A percentile compares a stretch with the other conserved stretches of the same genome.
These are phyloP conservation scores for Samsoniella hepiali DNA, from an alignment of 2,329 filamentous ascomycete species.

Conservation along the genomic window DNA sequence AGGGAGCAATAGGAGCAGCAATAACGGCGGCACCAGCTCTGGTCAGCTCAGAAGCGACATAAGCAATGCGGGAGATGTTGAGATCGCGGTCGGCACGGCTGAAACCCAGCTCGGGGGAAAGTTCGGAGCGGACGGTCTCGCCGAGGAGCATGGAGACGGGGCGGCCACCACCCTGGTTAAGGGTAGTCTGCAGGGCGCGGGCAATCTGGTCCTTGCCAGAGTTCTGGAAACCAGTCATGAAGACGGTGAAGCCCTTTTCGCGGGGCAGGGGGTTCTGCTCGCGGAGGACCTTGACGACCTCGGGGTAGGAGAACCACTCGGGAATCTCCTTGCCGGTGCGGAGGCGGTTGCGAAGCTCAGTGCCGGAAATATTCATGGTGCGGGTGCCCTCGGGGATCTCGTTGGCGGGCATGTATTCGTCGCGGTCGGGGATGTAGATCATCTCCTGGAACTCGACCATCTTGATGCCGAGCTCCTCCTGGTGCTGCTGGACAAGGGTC, in stretches of 20 bases:
- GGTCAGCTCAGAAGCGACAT: slow-evolving; percentile 92
- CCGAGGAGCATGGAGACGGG: slow-evolving; percentile 92
- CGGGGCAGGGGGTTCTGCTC: slow-evolving; percentile 92
- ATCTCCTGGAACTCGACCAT: slow-evolving; percentile 99
- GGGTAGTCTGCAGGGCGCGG: slow-evolving; percentile 89
- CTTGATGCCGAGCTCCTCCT: slow-evolving; percentile 93
- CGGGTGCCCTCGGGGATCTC: slow-evolving; percentile 79
- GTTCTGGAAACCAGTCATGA: slow-evolving; percentile 96
- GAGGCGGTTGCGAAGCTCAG: slow-evolving; percentile 88
- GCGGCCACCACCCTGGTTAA: slow-evolving; percentile 96
- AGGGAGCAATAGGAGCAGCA: slow-evolving; percentile 92
- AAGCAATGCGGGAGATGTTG: slow-evolving; percentile 95
- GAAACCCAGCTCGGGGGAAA: slow-evolving; percentile 95
- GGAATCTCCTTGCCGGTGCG: slow-evolving; percentile 92
- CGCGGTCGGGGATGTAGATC: slow-evolving; percentile 95
- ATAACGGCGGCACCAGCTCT: slow-evolving; percentile 92
- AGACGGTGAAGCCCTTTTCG: slow-evolving; percentile 95
- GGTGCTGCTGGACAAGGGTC: slow-evolving; percentile 93
- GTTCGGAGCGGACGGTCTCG: slow-evolving; percentile 89
- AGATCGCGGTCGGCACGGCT: slow-evolving; percentile 85
- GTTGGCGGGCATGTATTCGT: slow-evolving; percentile 94
- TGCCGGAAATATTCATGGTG: slow-evolving; percentile 83
- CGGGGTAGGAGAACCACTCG: slow-evolving; percentile 99
- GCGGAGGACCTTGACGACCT: slow-evolving; percentile 93
- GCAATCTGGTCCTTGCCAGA: slow-evolving; percentile 95